Conservation (phyloP, 192 early-diverging fungal genomes). For the Backusella tuberculispora region DNA sequence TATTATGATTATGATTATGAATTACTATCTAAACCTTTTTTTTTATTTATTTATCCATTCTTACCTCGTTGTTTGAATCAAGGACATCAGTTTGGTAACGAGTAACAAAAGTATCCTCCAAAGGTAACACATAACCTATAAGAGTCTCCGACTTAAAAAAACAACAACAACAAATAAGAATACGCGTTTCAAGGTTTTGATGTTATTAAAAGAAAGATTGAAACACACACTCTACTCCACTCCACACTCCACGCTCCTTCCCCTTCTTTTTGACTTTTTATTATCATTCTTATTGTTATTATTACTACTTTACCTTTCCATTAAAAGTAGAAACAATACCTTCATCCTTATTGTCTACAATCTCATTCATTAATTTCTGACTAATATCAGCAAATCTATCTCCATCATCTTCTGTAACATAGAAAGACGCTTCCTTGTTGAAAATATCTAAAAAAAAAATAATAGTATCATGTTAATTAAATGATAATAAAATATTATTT, state of each 20-base stretch:
- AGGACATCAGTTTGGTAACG: conserved; percentile 6
- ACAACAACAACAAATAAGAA: background rate
- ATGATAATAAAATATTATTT: background rate
- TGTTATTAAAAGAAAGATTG: background rate
- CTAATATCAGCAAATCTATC: conserved; percentile 13
- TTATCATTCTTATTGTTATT: too few species aligned
- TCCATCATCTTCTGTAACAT: conserved; percentile 20
- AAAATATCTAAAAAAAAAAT: background rate
- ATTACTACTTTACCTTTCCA: too few species aligned
- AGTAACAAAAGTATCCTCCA: conserved; percentile 19
- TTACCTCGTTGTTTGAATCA: conserved; percentile 29
- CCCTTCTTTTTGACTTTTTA: too few species aligned
- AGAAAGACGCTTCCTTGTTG: conserved; percentile 23
- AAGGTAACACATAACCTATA: background rate
- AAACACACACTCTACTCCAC: background rate
- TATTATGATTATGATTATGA: background rate
- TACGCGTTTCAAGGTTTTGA: conserved; percentile 1
- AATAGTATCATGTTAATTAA: background rate
- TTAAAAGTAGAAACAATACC: background rate
- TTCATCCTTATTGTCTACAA: background rate
- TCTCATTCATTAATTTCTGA: background rate
- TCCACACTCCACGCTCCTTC: too few species aligned
- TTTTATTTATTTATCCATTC: too few species aligned
- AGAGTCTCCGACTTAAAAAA: conserved; percentile 18
- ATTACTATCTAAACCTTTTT: too few species aligned